phyloP scores from a whole-genome alignment of 306 rosid species.

The Cucumis cinereus region DNA sequence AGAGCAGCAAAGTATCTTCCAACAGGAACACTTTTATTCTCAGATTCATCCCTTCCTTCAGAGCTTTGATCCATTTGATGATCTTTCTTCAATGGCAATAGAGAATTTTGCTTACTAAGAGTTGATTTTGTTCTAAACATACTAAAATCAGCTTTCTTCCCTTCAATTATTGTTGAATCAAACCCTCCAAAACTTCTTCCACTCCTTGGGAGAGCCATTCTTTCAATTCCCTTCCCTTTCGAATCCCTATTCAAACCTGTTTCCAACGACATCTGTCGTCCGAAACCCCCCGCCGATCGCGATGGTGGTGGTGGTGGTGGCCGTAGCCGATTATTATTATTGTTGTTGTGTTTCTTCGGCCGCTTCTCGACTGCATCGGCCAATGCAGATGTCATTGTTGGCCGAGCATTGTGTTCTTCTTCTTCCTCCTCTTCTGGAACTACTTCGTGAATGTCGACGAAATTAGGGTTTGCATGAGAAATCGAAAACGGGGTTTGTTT shows the following conservation, averaged over 20 bases:
- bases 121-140: conserved; percentile 56
- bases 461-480: conserved; percentile 23
- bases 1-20: conserved; percentile 86
- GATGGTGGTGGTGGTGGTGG: conserved; percentile 18
- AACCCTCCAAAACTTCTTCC: conserved; percentile 62
- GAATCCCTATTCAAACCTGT: conserved; percentile 45
- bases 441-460: conserved; percentile 47
- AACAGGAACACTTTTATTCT: conserved; percentile 56
- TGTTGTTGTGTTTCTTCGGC: conserved; percentile 14
- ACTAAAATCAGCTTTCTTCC: conserved; percentile 46
- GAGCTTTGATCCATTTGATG: conserved; percentile 13
- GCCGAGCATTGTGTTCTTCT: conserved; percentile 14
- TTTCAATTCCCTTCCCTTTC: conserved; percentile 32
- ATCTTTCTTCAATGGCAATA: conserved; percentile 48
- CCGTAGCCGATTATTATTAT: background rate
- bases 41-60: conserved; percentile 37
- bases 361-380: conserved; percentile 9
- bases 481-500: conserved; percentile 10
- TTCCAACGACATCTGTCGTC: conserved; percentile 60
- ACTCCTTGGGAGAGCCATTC: conserved; percentile 34
- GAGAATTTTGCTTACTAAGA: conserved; percentile 60
- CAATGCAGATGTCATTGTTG: background rate
- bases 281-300: conserved; percentile 24
- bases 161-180: conserved; percentile 35
- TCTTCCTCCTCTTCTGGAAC: conserved; percentile 25